Conservation (phyloP, 768 basidiomycete species). For the Fomitopsis pulvina region DNA sequence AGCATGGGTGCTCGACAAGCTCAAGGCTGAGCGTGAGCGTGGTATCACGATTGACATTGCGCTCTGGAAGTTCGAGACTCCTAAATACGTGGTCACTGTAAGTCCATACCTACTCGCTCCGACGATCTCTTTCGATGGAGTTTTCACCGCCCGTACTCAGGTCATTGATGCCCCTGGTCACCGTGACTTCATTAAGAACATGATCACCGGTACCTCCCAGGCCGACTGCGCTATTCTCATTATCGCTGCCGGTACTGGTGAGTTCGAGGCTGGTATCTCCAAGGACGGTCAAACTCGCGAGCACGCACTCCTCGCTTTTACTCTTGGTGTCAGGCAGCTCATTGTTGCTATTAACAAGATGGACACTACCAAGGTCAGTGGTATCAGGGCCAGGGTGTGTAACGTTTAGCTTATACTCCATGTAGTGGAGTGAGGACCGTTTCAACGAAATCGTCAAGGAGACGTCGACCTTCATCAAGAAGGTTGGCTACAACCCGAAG, state of each 20-base stretch:
- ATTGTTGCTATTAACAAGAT: slow-evolving; percentile 99
- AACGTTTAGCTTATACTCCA: slow-evolving; percentile 3
- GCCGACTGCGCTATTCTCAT: slow-evolving; percentile 99
- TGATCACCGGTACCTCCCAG: slow-evolving; percentile 99
- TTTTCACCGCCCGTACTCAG: slow-evolving; percentile 30
- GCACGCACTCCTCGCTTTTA: slow-evolving; percentile 99
- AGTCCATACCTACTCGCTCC: slow-evolving; percentile 23
- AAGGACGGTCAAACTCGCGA: slow-evolving; percentile 99
- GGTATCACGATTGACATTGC: slow-evolving; percentile 99
- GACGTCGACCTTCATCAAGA: slow-evolving; percentile 97
- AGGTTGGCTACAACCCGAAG: slow-evolving; percentile 99
- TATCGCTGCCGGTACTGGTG: slow-evolving; percentile 98
- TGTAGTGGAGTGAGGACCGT: slow-evolving; percentile 96
- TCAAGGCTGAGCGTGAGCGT: slow-evolving; percentile 99
- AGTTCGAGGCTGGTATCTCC: slow-evolving; percentile 99
- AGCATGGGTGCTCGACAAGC: slow-evolving; percentile 99
- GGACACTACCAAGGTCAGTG: slow-evolving; percentile 92
- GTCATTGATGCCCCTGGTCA: slow-evolving; percentile 99
- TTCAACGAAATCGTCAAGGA: slow-evolving; percentile 99
- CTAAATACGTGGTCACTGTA: slow-evolving; percentile 90
- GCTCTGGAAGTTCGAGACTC: slow-evolving; percentile 99
- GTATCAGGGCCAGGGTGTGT: neutral
- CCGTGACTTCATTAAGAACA: slow-evolving; percentile 99
- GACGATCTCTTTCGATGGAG: neutral
- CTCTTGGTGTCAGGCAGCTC: slow-evolving; percentile 99